Conservation (phyloP, 78 protist species). For the Dictyostelium purpureum region DNA sequence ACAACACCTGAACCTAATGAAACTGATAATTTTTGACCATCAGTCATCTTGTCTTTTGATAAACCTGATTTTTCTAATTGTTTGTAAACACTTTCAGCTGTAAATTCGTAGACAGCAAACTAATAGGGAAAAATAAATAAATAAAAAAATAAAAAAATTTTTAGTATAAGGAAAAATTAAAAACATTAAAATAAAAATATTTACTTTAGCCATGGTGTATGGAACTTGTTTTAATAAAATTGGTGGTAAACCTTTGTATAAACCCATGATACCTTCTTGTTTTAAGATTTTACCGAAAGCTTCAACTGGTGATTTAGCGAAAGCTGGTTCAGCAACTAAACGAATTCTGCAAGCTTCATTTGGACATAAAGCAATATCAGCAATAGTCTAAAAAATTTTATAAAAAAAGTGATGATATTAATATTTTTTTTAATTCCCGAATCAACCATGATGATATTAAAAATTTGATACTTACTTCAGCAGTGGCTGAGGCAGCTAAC, state of each 20-base stretch:
- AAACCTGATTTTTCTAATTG: constrained; percentile 14
- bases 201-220: constrained; percentile 23
- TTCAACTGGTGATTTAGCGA: constrained; percentile 72
- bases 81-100: constrained; percentile 80
- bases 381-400: no score
- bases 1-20: constrained; percentile 93
- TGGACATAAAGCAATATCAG: constrained; percentile 93
- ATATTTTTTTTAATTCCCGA: no score
- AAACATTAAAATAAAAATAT: not conserved
- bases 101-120: constrained; percentile 85
- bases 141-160: not conserved
- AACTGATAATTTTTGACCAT: constrained; percentile 85
- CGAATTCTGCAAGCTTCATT: constrained; percentile 86
- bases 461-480: no score
- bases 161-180: constrained; percentile 31
- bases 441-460: no score
- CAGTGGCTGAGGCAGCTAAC: constrained; percentile 89
- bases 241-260: constrained; percentile 83
- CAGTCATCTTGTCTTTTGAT: constrained; percentile 47
- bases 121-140: not conserved
- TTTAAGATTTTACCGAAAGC: constrained; percentile 63
- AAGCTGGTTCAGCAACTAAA: constrained; percentile 79
- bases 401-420: no score
- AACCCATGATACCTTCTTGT: constrained; percentile 69
- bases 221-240: constrained; percentile 87